Evolutionary conservation across 768 basidiomycete species (phyloP).

Genomic region (Tubosaeta sp.): DNA sequence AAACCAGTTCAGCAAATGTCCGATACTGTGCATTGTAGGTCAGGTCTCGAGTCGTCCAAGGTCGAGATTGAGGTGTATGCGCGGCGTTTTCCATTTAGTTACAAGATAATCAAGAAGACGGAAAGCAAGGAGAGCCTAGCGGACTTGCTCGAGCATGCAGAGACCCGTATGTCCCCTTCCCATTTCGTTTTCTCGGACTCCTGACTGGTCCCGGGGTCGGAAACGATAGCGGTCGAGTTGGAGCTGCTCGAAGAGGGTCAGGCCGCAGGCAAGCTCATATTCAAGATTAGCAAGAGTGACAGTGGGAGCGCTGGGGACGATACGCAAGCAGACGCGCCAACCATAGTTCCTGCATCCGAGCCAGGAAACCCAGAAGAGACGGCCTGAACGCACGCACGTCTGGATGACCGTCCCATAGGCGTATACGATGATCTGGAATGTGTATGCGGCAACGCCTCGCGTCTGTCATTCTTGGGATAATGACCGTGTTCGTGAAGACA

Average conservation of each 20-base stretch:
- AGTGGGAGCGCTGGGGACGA: slow-evolving; percentile 3
- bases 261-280: slow-evolving; percentile 26
- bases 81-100: slow-evolving; percentile 29
- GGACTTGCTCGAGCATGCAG: slow-evolving; percentile 30
- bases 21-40: slow-evolving; percentile 10
- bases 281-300: slow-evolving; percentile 22
- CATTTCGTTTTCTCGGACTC: not conserved
- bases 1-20: not conserved
- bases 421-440: not conserved
- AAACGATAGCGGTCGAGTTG: slow-evolving; percentile 23
- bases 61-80: slow-evolving; percentile 33
- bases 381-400: not conserved
- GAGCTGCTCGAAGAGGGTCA: slow-evolving; percentile 31
- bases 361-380: slow-evolving; percentile 1
- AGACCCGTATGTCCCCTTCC: slow-evolving; percentile 20
- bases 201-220: not conserved
- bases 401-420: not conserved
- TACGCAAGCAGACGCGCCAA: not conserved
- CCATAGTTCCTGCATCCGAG: not conserved
- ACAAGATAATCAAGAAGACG: slow-evolving; percentile 33
- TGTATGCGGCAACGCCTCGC: not conserved
- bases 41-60: slow-evolving; percentile 29
- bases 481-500: not conserved
- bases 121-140: slow-evolving; percentile 31
- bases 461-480: not conserved